Evolutionary conservation across 164 flowering plant species (phyloP).

Genomic region (Magnolia changhungtana): DNA sequence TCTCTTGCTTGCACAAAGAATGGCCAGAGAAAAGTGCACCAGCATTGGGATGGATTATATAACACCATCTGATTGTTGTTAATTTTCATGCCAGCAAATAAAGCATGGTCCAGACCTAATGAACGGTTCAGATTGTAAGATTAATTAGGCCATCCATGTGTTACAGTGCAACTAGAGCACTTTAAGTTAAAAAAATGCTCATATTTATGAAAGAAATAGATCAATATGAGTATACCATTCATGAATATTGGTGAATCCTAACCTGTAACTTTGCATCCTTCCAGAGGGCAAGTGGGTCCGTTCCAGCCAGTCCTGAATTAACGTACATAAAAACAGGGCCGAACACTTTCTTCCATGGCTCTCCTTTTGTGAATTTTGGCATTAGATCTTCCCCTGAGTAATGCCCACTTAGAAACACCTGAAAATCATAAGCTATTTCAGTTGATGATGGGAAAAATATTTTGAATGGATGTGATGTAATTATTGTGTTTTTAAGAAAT

Average conservation of each 20-base stretch:
- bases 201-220: background rate
- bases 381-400: slow-evolving; percentile 64
- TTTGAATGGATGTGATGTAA: background rate
- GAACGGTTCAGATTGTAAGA: background rate
- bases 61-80: background rate
- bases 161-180: background rate
- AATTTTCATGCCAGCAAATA: background rate
- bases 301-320: slow-evolving; percentile 38
- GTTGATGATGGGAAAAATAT: background rate
- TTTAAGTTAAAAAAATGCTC: background rate
- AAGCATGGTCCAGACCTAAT: background rate
- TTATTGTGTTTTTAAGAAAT: too few relatives aligned
- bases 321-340: slow-evolving; percentile 86
- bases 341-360: slow-evolving; percentile 92
- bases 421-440: background rate
- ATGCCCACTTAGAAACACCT: slow-evolving; percentile 79
- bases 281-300: slow-evolving; percentile 43
- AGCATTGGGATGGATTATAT: too few relatives aligned
- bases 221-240: background rate
- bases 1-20: too few relatives aligned
- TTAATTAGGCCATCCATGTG: too few relatives aligned
- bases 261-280: slow-evolving; percentile 80
- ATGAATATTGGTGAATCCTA: background rate
- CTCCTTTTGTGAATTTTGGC: slow-evolving; percentile 42
- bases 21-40: too few relatives aligned